Percentiles rank a stretch among this genome's conserved stretches.
Conservation (phyloP, 2,329 filamentous ascomycete genomes). For the Trichophaea hybrida region DNA sequence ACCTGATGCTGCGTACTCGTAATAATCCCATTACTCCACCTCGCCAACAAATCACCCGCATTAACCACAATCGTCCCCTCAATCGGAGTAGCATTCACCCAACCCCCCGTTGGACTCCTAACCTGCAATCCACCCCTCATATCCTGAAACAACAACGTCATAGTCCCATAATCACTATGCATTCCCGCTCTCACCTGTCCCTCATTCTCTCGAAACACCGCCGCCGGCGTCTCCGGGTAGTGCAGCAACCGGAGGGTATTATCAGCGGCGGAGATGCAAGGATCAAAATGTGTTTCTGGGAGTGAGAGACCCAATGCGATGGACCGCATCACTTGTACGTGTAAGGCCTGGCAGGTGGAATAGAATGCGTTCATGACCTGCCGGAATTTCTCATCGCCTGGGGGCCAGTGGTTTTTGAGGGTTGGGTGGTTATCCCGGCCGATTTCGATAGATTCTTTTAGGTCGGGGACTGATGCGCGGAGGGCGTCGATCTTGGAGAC, state of each 20-base stretch:
- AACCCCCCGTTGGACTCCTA: constrained; percentile 57
- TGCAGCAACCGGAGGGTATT: constrained; percentile 62
- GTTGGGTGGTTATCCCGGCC: constrained; percentile 44
- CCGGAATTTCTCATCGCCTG: constrained; percentile 47
- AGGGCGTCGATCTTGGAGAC: constrained; percentile 43
- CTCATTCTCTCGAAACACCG: constrained; percentile 51
- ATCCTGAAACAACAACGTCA: constrained; percentile 49
- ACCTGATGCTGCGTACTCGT: constrained; percentile 83
- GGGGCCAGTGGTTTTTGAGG: constrained; percentile 67
- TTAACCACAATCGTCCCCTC: constrained; percentile 70
- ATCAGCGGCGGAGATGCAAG: constrained; percentile 53
- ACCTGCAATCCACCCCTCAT: constrained; percentile 42
- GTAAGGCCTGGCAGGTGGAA: constrained; percentile 55
- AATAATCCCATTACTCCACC: constrained; percentile 86
- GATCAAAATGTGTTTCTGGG: constrained; percentile 52
- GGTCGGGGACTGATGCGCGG: constrained; percentile 41
- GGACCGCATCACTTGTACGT: constrained; percentile 67
- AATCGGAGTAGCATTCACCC: constrained; percentile 73
- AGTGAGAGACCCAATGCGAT: constrained; percentile 71
- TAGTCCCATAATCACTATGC: constrained; percentile 50
- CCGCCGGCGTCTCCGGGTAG: constrained; percentile 54
- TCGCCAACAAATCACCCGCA: constrained; percentile 68
- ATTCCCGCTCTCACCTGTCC: constrained; percentile 62
- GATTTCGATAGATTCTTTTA: constrained; percentile 54
- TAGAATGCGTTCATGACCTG: constrained; percentile 62